Percentiles rank a stretch among this genome's conserved stretches.
These are phyloP conservation scores for Amaranthus palmeri DNA, from an alignment of 148 eudicot genomes.

Conservation along the genomic window DNA sequence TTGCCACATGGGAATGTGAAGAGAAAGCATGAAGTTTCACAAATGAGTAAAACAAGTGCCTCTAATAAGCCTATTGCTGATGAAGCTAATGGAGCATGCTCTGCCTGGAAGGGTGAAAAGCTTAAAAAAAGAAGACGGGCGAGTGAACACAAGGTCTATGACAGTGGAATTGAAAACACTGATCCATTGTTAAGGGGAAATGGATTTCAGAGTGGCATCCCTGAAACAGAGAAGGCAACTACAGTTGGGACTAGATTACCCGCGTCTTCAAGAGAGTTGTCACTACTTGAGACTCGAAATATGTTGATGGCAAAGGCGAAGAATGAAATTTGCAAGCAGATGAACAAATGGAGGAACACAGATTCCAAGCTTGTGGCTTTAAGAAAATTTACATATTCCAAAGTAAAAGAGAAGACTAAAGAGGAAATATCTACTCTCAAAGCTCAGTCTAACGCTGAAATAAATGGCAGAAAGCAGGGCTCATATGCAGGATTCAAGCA, in stretches of 20 bases:
- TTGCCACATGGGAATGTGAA: constrained; percentile 8
- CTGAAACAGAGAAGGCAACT: constrained; percentile 25
- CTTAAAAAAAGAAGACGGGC: constrained; percentile 31
- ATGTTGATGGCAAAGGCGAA: constrained; percentile 46
- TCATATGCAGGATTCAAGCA: constrained; percentile 5
- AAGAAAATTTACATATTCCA: constrained; percentile 7
- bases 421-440: constrained; percentile 13
- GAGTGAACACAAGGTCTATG: constrained; percentile 19
- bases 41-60: constrained; percentile 24
- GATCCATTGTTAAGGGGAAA: constrained; percentile 20
- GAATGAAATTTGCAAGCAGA: constrained; percentile 38
- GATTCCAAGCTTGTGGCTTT: constrained; percentile 15
- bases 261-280: constrained; percentile 27
- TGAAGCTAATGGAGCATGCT: constrained; percentile 25
- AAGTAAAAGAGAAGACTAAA: constrained; percentile 20
- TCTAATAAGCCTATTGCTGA: constrained; percentile 25
- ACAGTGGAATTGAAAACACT: constrained; percentile 17
- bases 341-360: constrained; percentile 31
- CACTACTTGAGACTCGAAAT: constrained; percentile 38
- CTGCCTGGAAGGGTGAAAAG: constrained; percentile 27
- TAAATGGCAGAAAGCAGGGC: constrained; percentile 25
- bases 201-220: constrained; percentile 13
- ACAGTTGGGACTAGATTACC: constrained; percentile 14
- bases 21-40: constrained; percentile 13
- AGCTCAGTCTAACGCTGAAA: constrained; percentile 9